Percentiles rank a stretch among this genome's conserved stretches.
phyloP scores from a whole-genome alignment of 495 filamentous ascomycete genomes.

The Xylona heveae region DNA sequence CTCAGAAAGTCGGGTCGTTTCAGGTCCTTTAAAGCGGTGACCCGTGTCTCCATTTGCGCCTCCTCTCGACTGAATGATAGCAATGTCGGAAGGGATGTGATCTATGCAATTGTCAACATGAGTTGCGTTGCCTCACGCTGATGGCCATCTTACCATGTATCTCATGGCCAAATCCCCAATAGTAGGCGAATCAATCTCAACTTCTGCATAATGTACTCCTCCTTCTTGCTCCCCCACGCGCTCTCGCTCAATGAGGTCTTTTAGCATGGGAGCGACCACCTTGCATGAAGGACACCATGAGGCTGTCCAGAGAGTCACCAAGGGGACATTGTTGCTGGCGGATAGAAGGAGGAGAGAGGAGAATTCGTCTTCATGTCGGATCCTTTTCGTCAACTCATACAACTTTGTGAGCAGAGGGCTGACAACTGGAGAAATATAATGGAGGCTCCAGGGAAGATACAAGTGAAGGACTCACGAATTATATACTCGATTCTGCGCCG shows the following conservation, averaged over 20 bases:
- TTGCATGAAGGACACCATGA: constrained; percentile 41
- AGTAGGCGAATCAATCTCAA: constrained; percentile 40
- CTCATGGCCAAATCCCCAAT: constrained; percentile 29
- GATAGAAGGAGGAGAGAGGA: constrained; percentile 36
- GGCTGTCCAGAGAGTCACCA: constrained; percentile 51
- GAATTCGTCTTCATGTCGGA: constrained; percentile 38
- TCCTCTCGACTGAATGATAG: constrained; percentile 42
- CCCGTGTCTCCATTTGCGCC: constrained; percentile 28
- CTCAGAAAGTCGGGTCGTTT: constrained; percentile 29
- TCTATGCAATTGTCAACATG: constrained; percentile 10
- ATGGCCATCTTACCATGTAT: constrained; percentile 22
- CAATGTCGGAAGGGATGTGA: constrained; percentile 44
- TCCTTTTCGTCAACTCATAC: too few species aligned
- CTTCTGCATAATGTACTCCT: constrained; percentile 34
- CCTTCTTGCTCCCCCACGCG: constrained; percentile 35
- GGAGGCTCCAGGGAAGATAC: too few species aligned
- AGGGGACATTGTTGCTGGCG: constrained; percentile 30
- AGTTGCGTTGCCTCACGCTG: constrained; percentile 4
- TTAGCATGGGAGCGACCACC: constrained; percentile 28
- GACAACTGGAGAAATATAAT: too few species aligned
- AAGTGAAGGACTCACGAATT: too few species aligned
- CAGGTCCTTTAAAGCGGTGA: constrained; percentile 30
- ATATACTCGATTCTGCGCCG: too few species aligned
- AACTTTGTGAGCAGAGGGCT: too few species aligned
- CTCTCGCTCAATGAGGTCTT: constrained; percentile 25